phyloP scores from a whole-genome alignment of 2,329 filamentous ascomycete genomes.

The Lasiodiplodia citricola region DNA sequence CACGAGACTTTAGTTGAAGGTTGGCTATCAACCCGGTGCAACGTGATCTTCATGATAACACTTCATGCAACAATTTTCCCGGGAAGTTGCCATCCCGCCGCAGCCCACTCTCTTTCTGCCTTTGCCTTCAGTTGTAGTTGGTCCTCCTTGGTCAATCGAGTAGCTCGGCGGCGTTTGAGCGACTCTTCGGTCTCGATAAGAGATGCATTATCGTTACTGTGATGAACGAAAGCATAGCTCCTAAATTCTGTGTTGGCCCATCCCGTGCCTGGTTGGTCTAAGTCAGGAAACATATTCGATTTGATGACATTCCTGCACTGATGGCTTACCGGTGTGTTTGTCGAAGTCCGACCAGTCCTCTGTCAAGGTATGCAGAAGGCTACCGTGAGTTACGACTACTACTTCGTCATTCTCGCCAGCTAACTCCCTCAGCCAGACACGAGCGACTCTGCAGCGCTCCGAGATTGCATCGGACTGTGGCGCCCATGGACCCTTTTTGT shows the following conservation, averaged over 20 bases:
- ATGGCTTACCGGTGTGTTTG: slow-evolving; percentile 47
- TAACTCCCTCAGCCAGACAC: slow-evolving; percentile 59
- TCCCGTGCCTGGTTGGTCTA: slow-evolving; percentile 62
- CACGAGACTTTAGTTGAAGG: too few relatives aligned
- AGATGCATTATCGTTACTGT: slow-evolving; percentile 33
- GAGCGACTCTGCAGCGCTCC: slow-evolving; percentile 64
- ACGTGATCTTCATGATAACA: too few relatives aligned
- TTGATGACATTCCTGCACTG: neutral
- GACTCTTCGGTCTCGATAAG: slow-evolving; percentile 41
- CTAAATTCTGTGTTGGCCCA: slow-evolving; percentile 78
- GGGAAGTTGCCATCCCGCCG: neutral
- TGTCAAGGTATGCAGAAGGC: slow-evolving; percentile 82
- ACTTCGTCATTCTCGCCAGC: slow-evolving; percentile 64
- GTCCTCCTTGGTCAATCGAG: neutral
- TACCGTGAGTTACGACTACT: slow-evolving; percentile 80
- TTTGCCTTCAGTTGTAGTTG: neutral
- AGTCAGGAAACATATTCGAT: too few relatives aligned
- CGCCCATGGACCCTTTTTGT: slow-evolving; percentile 56
- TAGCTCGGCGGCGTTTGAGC: neutral
- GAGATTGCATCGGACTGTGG: slow-evolving; percentile 58
- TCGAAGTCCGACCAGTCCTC: slow-evolving; percentile 74
- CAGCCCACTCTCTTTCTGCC: neutral
- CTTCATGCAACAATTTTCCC: neutral
- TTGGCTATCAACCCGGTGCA: too few relatives aligned
- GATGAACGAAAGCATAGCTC: slow-evolving; percentile 68